phyloP scores from a whole-genome alignment of 306 rosid genomes.

The Fragaria iinumae region DNA sequence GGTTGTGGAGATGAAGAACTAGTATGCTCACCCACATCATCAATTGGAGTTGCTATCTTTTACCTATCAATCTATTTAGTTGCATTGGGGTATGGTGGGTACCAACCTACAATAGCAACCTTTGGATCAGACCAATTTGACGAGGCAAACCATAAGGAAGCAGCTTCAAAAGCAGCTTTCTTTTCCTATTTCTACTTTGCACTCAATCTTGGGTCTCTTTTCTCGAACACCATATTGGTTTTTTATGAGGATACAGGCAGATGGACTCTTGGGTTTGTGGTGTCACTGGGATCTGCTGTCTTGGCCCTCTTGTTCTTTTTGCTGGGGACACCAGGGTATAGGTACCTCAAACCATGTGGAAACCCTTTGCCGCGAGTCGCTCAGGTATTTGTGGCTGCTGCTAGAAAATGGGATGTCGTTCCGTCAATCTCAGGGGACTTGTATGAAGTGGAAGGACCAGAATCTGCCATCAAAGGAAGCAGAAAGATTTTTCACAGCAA shows the following conservation, averaged over 20 bases:
- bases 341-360: constrained; percentile 52
- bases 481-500: constrained; percentile 52
- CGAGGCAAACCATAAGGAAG: constrained; percentile 35
- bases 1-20: constrained; percentile 22
- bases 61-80: constrained; percentile 55
- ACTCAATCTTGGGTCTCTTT: constrained; percentile 59
- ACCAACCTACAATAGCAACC: constrained; percentile 58
- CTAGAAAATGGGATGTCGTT: constrained; percentile 38
- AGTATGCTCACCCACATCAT: constrained; percentile 10
- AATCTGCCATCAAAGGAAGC: constrained; percentile 45
- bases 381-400: constrained; percentile 65
- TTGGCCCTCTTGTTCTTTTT: constrained; percentile 41
- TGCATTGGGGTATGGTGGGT: constrained; percentile 64
- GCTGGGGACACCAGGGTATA: constrained; percentile 43
- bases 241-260: constrained; percentile 53
- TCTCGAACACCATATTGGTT: constrained; percentile 64
- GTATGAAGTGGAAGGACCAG: constrained; percentile 38
- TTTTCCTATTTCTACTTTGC: constrained; percentile 62
- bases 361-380: constrained; percentile 64
- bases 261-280: constrained; percentile 60
- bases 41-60: constrained; percentile 41
- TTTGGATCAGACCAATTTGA: constrained; percentile 71
- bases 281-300: constrained; percentile 51
- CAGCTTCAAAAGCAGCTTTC: constrained; percentile 52
- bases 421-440: constrained; percentile 34